Evolutionary conservation across 257 asterid species (phyloP).

Genomic region (Ilex aquifolium): DNA sequence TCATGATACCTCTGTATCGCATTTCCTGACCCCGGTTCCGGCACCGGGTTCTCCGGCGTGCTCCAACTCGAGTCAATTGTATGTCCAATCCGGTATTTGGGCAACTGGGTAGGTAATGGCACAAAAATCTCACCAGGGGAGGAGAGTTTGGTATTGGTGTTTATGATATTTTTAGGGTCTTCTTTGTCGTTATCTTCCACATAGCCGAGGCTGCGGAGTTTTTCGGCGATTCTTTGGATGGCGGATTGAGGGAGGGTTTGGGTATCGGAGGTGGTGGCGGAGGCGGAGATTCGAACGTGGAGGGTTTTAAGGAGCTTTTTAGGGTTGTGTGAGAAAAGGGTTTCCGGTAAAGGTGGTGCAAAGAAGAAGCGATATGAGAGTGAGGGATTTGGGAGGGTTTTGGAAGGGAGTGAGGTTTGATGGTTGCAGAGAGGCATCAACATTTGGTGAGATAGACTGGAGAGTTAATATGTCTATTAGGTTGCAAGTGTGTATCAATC

Average conservation of each 20-base stretch:
- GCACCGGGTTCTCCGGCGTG: conserved; percentile 86
- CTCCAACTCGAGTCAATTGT: conserved; percentile 96
- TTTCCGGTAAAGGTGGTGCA: conserved; percentile 3
- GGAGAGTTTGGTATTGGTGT: conserved; percentile 14
- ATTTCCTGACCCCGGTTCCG: conserved; percentile 66
- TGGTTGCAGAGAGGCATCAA: conserved; percentile 19
- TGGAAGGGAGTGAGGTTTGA: conserved; percentile 16
- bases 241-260: conserved; percentile 60
- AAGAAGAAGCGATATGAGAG: conserved; percentile 8
- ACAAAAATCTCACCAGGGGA: conserved; percentile 84
- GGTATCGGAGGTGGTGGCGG: conserved; percentile 26
- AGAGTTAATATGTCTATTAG: too few relatives aligned
- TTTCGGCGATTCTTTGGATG: conserved; percentile 71
- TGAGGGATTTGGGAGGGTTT: conserved; percentile 26
- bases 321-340: conserved; percentile 8
- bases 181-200: conserved; percentile 42
- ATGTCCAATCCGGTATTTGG: conserved; percentile 81
- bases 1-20: conserved; percentile 65
- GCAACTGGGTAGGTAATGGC: conserved; percentile 64
- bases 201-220: conserved; percentile 87
- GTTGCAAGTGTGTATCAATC: too few relatives aligned
- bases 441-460: conserved; percentile 8
- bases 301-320: conserved; percentile 18
- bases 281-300: conserved; percentile 36
- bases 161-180: conserved; percentile 14